Conservation (phyloP, 179 eudicot genomes). For the Pouteria campechiana region DNA sequence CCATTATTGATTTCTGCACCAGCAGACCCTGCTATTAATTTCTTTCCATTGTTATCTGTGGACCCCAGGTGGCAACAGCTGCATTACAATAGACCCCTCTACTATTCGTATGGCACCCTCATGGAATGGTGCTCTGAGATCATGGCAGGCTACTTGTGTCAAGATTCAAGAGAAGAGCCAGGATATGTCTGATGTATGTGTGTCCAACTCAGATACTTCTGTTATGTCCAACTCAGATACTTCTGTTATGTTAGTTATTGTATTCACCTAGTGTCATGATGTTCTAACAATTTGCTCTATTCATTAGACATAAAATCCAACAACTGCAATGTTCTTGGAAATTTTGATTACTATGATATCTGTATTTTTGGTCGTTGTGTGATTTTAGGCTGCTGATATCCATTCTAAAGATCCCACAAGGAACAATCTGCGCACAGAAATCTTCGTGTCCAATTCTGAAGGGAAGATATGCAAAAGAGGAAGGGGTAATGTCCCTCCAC, state of each 20-base stretch:
- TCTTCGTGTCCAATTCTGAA: slow-evolving; percentile 10
- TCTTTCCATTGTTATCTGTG: no score
- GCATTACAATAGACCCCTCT: slow-evolving; percentile 11
- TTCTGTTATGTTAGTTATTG: no score
- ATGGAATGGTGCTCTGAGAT: slow-evolving; percentile 20
- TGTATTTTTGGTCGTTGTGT: not conserved
- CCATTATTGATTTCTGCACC: no score
- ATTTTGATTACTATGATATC: no score
- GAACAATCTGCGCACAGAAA: slow-evolving; percentile 13
- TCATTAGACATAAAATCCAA: no score
- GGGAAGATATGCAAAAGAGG: slow-evolving; percentile 18
- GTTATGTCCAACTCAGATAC: not conserved
- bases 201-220: not conserved
- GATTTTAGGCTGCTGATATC: slow-evolving; percentile 22
- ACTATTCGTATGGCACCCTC: slow-evolving; percentile 25
- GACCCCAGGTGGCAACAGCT: slow-evolving; percentile 12
- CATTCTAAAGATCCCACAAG: slow-evolving; percentile 3
- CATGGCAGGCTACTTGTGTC: slow-evolving; percentile 19
- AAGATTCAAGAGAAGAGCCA: slow-evolving; percentile 6
- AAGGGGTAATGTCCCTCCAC: slow-evolving; percentile 11
- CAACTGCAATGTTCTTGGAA: no score
- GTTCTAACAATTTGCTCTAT: not conserved
- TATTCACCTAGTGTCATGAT: not conserved
- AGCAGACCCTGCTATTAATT: not conserved
- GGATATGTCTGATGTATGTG: slow-evolving; percentile 12